Evolutionary conservation across 2,329 filamentous ascomycete genomes (phyloP).

Genomic region (Aspergillus fumigatus): DNA sequence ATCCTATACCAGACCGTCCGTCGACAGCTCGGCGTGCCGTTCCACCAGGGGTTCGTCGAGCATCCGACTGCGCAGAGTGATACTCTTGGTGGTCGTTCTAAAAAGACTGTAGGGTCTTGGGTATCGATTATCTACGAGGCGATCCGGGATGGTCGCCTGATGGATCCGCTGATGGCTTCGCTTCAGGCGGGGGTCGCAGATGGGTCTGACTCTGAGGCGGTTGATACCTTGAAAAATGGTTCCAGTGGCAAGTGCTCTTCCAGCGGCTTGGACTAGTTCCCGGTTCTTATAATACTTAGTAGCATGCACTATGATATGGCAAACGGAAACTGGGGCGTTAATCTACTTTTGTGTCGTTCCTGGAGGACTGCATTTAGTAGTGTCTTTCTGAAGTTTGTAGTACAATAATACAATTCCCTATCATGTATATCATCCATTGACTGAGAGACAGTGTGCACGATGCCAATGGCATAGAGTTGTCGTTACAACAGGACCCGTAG

Average conservation of each 20-base stretch:
- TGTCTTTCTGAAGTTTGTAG: background rate
- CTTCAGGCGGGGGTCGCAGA: background rate
- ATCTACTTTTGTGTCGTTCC: background rate
- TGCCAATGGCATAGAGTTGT: background rate
- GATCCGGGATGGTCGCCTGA: constrained; percentile 8
- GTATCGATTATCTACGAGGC: constrained; percentile 13
- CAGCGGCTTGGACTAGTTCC: background rate
- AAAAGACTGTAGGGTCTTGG: constrained; percentile 24
- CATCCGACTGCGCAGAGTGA: constrained; percentile 14
- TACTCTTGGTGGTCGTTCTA: constrained; percentile 12
- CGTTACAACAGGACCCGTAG: background rate
- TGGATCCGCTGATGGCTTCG: constrained; percentile 5
- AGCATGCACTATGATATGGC: background rate
- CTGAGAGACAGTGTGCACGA: background rate
- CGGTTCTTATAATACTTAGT: background rate
- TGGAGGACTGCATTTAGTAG: background rate
- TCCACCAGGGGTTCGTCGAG: constrained; percentile 25
- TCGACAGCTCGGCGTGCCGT: constrained; percentile 25
- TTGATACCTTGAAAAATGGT: background rate
- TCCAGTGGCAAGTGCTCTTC: background rate
- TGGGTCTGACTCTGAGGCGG: background rate
- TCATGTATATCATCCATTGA: no score
- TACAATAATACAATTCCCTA: background rate
- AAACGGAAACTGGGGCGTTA: background rate
- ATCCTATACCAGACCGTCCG: constrained; percentile 32